Base-by-base conservation (phyloP, 805 yeast species). In the Saccharomycopsis oosterbeekiorum region DNA sequence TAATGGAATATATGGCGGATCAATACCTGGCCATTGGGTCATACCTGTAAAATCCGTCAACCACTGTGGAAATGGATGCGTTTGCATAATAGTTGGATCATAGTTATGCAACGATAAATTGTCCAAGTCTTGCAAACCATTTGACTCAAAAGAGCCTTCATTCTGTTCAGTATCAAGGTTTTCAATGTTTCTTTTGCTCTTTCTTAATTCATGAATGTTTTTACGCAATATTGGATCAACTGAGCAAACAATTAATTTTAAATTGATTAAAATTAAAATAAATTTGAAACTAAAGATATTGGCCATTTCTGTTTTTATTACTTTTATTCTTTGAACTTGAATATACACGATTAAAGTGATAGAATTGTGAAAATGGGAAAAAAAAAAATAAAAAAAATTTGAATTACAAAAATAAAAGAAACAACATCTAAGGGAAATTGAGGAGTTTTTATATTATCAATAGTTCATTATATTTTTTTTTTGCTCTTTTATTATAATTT, bases 1-100 rank as follows among this genome's bases (percentile, higher is more conserved):
- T 64, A 89, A 73, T 1, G 96, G 91, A 43, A 92, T 85, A 70
- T 89, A 92, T 0, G 97, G 97, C 2, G 97, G 97, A 59, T 84
- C 84, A 54, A 81, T 70, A 0, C 86, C 92, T 0, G 98, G 98
- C 98, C 98, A 92, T 59, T 78, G 78, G 0, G 66, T 72, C 58
- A 90, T 69, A 0, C 93, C 92, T 1, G 97, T 89, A 65, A 88
- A 79, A 14, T 82, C 86, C 0, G 78, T 65, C 36, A 92, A 77
- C 98, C 98, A 92, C 24, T 75, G 61, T 0, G 98, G 98, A 64
- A 92, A 83, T 0, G 88, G 86, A 40, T 76, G 74, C 43, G 68
- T 68, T 11, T 61, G 65, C 24, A 41, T 11, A 17, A 53, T 51
- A n/a, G 54, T 41, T 29, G 59, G 69, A 55, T 69, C 68, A 65